Evolutionary conservation across 1,284 basidiomycete species (phyloP), one percentile per base, ranked within the genome.

Genomic region (Ceratobasidium sp.): DNA sequence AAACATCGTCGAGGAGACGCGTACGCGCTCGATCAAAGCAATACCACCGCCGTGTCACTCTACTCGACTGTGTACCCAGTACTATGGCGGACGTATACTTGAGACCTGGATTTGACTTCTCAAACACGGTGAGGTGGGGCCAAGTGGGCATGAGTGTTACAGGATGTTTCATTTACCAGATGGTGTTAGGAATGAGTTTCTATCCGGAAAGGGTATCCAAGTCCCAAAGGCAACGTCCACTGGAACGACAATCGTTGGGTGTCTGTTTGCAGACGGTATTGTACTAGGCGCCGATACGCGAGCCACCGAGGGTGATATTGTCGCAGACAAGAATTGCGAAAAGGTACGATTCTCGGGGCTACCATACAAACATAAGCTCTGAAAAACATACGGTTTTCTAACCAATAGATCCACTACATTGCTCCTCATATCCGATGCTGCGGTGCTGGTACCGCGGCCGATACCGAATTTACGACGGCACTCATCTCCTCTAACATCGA

Each of bases 271-370:
- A 80, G 95, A 96, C 83, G 98, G 97, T 3, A 91, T 99, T 77
- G 91, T 98, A 17, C 90, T 99, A 13, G 98, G 97, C 59, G 98
- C 98, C 46, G 98, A 99, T 85, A 99, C 98, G 0, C 89, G 97
- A 81, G 96, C 97, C 1, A 99, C 97, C 0, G 95, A 93, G 80
- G 97, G 97, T 0, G 90, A 92, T 29, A 99, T 99, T 80, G 96
- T 99, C 17, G 97, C 97, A 0, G 97, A 99, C 87, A 99, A 99
- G 91, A 99, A 99, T 86, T 99, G 97, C 85, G 97, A 99, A 87
- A 99, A 99, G 93, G 96, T 95, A 76, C 71, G 86, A 64, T 64
- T 54, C 43, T 37, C 64, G 19, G 37, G 37, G 3, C 6, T 68
- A 19, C 2, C 15, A 46, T 51, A 32, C 25, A 34, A 15, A 59